Evolutionary conservation across 1,139 yeast genomes (phyloP).

Genomic region (Magnusiomyces fungicola): DNA sequence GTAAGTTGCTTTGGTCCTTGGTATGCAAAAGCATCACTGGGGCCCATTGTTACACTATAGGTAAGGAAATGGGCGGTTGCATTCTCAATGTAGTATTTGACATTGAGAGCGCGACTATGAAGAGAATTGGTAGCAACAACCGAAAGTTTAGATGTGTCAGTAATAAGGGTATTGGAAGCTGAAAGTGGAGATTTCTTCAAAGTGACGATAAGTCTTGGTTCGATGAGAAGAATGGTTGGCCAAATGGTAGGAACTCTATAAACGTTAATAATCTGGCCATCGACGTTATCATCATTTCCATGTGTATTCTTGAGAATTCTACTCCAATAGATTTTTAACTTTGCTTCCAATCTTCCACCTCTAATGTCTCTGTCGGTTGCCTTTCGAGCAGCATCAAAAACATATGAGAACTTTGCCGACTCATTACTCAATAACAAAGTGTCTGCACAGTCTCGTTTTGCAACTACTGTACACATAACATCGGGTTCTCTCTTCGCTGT

Average conservation of each 20-base stretch:
- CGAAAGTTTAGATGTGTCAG: neutral
- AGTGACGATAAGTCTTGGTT: constrained; percentile 56
- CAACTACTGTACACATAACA: constrained; percentile 19
- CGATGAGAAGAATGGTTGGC: constrained; percentile 52
- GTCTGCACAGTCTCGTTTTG: constrained; percentile 10
- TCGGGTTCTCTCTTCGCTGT: constrained; percentile 12
- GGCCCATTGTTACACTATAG: constrained; percentile 45
- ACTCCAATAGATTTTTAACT: constrained; percentile 27
- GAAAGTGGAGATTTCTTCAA: constrained; percentile 4
- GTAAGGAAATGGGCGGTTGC: constrained; percentile 64
- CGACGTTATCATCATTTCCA: constrained; percentile 10
- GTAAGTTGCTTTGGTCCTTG: constrained; percentile 33
- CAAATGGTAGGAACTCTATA: constrained; percentile 27
- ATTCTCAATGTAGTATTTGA: constrained; percentile 54
- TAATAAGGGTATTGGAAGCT: neutral
- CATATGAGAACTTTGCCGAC: constrained; percentile 19
- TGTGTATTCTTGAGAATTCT: constrained; percentile 16
- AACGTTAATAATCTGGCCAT: constrained; percentile 19
- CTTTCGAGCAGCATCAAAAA: constrained; percentile 24
- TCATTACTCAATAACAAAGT: constrained; percentile 25
- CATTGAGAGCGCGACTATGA: constrained; percentile 1
- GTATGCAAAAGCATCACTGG: constrained; percentile 35
- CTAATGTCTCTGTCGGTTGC: constrained; percentile 24
- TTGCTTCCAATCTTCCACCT: constrained; percentile 30
- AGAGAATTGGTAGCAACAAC: neutral